These are phyloP conservation scores for Cladosporium phlei DNA, from an alignment of 2,329 filamentous ascomycete species.

Conservation along the genomic window DNA sequence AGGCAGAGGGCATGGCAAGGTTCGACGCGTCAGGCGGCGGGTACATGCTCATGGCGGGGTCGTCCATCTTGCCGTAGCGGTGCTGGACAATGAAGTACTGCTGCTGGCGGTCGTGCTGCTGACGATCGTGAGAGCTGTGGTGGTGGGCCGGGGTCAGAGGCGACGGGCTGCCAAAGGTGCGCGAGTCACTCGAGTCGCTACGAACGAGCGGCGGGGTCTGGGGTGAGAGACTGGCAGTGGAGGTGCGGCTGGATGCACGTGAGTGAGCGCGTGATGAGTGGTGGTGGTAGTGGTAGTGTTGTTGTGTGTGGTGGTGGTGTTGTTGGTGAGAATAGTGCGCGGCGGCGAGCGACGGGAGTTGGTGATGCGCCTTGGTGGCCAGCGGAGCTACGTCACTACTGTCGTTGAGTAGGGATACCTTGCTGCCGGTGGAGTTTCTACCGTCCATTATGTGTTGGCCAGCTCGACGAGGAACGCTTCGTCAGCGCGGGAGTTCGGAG, in stretches of 20 bases:
- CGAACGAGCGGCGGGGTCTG: conserved; percentile 44
- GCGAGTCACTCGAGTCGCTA: conserved; percentile 45
- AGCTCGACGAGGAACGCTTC: conserved; percentile 17
- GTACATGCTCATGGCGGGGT: conserved; percentile 31
- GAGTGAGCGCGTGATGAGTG: conserved; percentile 27
- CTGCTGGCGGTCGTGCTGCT: conserved; percentile 16
- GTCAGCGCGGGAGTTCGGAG: conserved; percentile 6
- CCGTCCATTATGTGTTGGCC: conserved; percentile 44
- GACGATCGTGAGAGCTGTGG: conserved; percentile 24
- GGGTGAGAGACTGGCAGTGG: conserved; percentile 42
- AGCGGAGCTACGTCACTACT: conserved; percentile 25
- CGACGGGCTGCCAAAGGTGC: conserved; percentile 40
- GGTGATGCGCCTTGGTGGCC: conserved; percentile 16
- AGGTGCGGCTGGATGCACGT: conserved; percentile 40
- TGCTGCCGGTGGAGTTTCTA: conserved; percentile 47
- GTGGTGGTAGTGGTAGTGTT: conserved; percentile 2
- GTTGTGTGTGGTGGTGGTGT: conserved; percentile 13
- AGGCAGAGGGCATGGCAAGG: conserved; percentile 27
- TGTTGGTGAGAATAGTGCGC: not conserved
- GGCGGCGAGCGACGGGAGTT: conserved; percentile 14
- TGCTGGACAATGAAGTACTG: conserved; percentile 19
- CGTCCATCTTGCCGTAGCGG: conserved; percentile 32
- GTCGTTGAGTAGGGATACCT: conserved; percentile 49
- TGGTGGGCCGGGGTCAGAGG: conserved; percentile 43
- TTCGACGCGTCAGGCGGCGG: conserved; percentile 32